Base-by-base conservation (phyloP, 1,284 basidiomycete species). In the Earliella scabrosa region DNA sequence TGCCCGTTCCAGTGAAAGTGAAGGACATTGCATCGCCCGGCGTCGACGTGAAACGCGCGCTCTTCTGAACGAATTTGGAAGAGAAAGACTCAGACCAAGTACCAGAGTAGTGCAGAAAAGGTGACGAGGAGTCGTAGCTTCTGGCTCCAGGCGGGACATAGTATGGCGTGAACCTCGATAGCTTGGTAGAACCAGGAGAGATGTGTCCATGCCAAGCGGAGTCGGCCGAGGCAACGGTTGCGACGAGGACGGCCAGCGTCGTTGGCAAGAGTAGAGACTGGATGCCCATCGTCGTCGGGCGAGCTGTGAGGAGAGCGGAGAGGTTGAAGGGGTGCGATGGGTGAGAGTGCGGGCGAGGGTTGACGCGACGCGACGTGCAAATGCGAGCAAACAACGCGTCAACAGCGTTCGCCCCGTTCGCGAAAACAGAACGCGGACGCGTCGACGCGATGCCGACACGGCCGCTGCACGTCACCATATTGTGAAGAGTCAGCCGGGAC, bases 61-160 rank as follows among this genome's bases (percentile, higher is more conserved):
- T 80, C n/a, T 80, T 76, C 23, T 77, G 71, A 39, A 83, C 68
- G 61, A 82, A 87, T 31, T 73, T 69, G 1, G 71, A 66, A 0
- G 85, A 85, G 63, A 76, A 83, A 1, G 76, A 70, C 27, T 82
- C 78, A 11, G 69, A 68, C 88, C 89, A 91, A 29, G 67, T 67
- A 11, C 85, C 85, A 44, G 77, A 78, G 65, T 86, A 90, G 34
- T 77, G 77, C 20, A 91, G 69, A 26, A 88, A 68, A 29, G 82
- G 83, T 27, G 86, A 88, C 29, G 77, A 75, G 4, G 88, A 89
- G 68, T 86, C 84, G 56, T 88, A 87, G 63, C 80, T 77, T 75
- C 82, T 86, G 4, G 87, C 78, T 34, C 89, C 88, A n/a, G 82
- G 81, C 53, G 87, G 83, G 66, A 88, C 84, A 64, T 85, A 90